Evolutionary conservation across 306 rosid species (phyloP).

Genomic region (Clitoria ternatea): DNA sequence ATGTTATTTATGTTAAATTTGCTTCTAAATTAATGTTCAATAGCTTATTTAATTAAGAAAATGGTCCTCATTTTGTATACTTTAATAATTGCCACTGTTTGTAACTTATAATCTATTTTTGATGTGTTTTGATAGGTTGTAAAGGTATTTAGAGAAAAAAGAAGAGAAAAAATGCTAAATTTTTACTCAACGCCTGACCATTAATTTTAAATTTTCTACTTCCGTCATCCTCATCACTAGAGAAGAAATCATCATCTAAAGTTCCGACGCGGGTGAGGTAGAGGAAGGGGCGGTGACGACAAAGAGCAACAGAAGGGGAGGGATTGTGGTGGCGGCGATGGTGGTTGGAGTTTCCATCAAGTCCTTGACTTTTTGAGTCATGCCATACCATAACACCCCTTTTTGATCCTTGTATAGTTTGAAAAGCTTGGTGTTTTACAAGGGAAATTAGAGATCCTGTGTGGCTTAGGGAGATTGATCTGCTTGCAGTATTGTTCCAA

Average conservation of each 20-base stretch:
- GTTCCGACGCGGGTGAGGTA: slow-evolving; percentile 90
- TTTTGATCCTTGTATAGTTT: slow-evolving; percentile 53
- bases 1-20: too few relatives aligned
- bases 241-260: slow-evolving; percentile 84
- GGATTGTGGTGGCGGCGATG: background rate
- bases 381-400: slow-evolving; percentile 67
- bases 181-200: too few relatives aligned
- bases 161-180: too few relatives aligned
- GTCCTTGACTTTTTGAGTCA: slow-evolving; percentile 52
- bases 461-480: slow-evolving; percentile 75
- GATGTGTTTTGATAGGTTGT: too few relatives aligned
- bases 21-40: too few relatives aligned
- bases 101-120: too few relatives aligned
- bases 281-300: slow-evolving; percentile 65
- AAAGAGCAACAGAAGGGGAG: slow-evolving; percentile 24
- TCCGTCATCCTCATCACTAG: slow-evolving; percentile 81
- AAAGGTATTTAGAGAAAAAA: too few relatives aligned
- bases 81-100: too few relatives aligned
- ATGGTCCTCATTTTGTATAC: too few relatives aligned
- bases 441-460: slow-evolving; percentile 62
- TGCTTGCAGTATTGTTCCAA: slow-evolving; percentile 51
- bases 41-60: too few relatives aligned
- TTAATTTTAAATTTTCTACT: too few relatives aligned
- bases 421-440: slow-evolving; percentile 58
- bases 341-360: slow-evolving; percentile 36